A percentile compares a stretch with the other conserved stretches of the same genome.
phyloP scores from a whole-genome alignment of 2,329 filamentous ascomycete species.

The Phoma sp. region DNA sequence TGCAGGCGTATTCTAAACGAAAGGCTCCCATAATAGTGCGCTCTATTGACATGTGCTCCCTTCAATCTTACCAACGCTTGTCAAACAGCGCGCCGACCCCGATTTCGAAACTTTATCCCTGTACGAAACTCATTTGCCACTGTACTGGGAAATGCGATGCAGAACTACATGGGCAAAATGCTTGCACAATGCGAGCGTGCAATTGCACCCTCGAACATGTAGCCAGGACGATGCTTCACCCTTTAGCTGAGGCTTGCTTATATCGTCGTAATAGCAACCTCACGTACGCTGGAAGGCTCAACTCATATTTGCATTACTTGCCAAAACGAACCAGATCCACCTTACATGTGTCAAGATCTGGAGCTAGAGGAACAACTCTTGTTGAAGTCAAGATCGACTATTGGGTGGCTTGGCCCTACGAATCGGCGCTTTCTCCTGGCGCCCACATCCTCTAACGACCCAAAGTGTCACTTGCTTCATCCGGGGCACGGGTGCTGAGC shows the following conservation, averaged over 20 bases:
- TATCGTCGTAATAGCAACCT: neutral
- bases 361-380: neutral
- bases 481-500: neutral
- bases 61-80: conserved; percentile 1
- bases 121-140: neutral
- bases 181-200: neutral
- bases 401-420: conserved; percentile 2
- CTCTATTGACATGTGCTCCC: neutral
- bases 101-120: conserved; percentile 3
- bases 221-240: neutral
- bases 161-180: neutral
- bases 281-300: neutral
- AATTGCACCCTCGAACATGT: neutral
- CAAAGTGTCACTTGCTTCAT: conserved; percentile 5
- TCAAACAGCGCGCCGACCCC: neutral
- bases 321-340: neutral
- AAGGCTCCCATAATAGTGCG: neutral
- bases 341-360: conserved; percentile 11
- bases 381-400: neutral
- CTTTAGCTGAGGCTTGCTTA: neutral
- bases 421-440: conserved; percentile 9
- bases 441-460: neutral
- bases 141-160: neutral
- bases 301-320: neutral
- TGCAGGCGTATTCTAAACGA: neutral